Percentiles rank a stretch among this genome's conserved stretches.
These are phyloP conservation scores for Thraustotheca clavata DNA, from an alignment of 352 stramenopile species.

Conservation along the genomic window DNA sequence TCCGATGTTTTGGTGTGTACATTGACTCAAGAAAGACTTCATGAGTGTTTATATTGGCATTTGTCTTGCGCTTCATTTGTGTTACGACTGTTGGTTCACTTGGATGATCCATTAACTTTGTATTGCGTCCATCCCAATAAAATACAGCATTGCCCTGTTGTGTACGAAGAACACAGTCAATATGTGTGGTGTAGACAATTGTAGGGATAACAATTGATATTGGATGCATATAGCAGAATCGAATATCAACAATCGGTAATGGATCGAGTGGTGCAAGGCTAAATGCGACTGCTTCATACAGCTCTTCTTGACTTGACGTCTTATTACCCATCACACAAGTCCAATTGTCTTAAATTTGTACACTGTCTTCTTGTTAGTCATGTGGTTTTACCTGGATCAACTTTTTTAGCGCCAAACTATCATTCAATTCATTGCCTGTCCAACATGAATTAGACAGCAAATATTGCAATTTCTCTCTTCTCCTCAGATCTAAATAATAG, in stretches of 20 bases:
- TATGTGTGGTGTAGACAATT: background rate
- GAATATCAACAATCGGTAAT: background rate
- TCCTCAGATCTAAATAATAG: too few species aligned
- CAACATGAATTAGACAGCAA: too few species aligned
- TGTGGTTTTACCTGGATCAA: too few species aligned
- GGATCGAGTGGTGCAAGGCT: constrained; percentile 1
- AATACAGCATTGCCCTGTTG: background rate
- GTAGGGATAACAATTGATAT: background rate
- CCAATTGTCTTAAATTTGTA: too few species aligned
- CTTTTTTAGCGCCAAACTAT: too few species aligned
- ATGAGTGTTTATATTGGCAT: constrained; percentile 10
- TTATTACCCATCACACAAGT: too few species aligned
- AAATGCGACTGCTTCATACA: background rate
- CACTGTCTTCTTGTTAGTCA: too few species aligned
- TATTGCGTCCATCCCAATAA: background rate
- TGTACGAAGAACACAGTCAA: background rate
- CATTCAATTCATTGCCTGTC: too few species aligned
- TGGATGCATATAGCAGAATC: background rate
- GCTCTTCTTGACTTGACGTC: background rate
- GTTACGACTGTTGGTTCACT: background rate
- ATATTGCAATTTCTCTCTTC: too few species aligned
- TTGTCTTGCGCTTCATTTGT: constrained; percentile 3
- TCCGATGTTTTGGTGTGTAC: background rate
- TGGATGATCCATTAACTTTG: background rate
- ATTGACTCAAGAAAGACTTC: background rate